Percentiles rank a stretch among this genome's conserved stretches.
Conservation (phyloP, 1,284 basidiomycete genomes). For the Tetrapyrgos nigripes region DNA sequence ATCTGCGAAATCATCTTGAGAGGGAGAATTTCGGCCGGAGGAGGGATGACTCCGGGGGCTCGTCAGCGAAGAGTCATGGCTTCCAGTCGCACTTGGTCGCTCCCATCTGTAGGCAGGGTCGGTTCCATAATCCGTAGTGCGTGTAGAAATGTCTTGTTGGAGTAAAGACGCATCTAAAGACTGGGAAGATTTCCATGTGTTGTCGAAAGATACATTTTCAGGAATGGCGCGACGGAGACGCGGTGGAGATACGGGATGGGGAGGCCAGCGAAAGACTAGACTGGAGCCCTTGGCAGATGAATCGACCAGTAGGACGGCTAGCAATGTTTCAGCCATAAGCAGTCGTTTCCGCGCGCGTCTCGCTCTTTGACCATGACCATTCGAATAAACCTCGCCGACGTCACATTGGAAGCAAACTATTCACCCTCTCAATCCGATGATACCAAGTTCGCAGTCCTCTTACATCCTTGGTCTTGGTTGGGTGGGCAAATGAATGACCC, state of each 20-base stretch:
- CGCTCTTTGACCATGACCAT: not conserved
- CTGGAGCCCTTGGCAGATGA: conserved; percentile 77
- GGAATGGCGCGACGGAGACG: conserved; percentile 71
- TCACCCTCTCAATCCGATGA: conserved; percentile 9
- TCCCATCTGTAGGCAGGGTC: conserved; percentile 65
- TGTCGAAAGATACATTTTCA: conserved; percentile 57
- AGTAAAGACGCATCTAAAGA: conserved; percentile 39
- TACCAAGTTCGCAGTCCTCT: conserved; percentile 61
- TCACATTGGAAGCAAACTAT: conserved; percentile 4
- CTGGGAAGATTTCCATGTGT: conserved; percentile 72
- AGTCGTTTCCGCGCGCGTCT: not conserved
- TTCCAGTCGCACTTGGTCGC: conserved; percentile 45
- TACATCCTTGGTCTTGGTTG: conserved; percentile 83
- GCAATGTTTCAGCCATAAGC: conserved; percentile 71
- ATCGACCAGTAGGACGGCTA: conserved; percentile 76
- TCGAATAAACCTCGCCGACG: not conserved
- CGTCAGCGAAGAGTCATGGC: conserved; percentile 19
- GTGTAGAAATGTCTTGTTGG: conserved; percentile 26
- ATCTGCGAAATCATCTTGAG: conserved; percentile 42
- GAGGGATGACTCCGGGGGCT: conserved; percentile 40
- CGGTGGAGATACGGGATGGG: conserved; percentile 58
- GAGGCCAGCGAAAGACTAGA: conserved; percentile 80
- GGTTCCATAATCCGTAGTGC: not conserved
- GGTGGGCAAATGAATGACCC: conserved; percentile 77
- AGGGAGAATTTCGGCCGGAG: conserved; percentile 52